phyloP scores from a whole-genome alignment of 441 rosid genomes.

The Adansonia gregorii region DNA sequence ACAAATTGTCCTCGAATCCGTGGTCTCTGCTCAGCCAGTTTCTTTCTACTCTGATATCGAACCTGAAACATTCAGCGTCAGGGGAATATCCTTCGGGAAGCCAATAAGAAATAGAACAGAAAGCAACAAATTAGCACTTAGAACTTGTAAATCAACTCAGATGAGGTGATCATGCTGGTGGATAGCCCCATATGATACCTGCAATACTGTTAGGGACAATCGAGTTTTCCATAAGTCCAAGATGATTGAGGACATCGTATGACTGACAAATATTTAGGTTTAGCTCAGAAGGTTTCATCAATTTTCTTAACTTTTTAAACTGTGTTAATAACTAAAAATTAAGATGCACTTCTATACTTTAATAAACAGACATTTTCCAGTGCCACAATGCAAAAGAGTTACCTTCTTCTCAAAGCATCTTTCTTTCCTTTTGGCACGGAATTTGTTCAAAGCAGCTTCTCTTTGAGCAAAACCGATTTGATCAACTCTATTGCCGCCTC shows the following conservation, averaged over 20 bases:
- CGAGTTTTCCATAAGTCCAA: neutral
- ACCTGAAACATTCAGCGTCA: slow-evolving; percentile 39
- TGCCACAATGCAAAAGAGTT: slow-evolving; percentile 21
- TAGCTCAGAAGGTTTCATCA: slow-evolving; percentile 1
- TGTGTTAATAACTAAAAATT: neutral
- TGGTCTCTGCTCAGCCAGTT: slow-evolving; percentile 58
- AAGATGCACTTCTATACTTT: neutral
- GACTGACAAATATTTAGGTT: neutral
- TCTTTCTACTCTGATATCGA: slow-evolving; percentile 60
- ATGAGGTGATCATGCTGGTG: neutral
- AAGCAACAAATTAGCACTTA: slow-evolving; percentile 1
- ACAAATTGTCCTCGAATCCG: slow-evolving; percentile 57
- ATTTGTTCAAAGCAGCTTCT: slow-evolving; percentile 64
- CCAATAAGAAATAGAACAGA: neutral
- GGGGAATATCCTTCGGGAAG: neutral
- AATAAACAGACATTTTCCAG: neutral
- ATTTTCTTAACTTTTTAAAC: neutral
- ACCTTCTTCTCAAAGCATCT: slow-evolving; percentile 73
- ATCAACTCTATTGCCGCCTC: slow-evolving; percentile 29
- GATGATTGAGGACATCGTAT: neutral
- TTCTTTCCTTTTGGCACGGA: slow-evolving; percentile 64
- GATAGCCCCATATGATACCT: neutral
- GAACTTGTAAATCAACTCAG: slow-evolving; percentile 22
- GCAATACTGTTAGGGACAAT: neutral
- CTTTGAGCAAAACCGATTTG: slow-evolving; percentile 40